Conservation (phyloP, 169 alveolate species). For the Plasmodium vinckei region DNA sequence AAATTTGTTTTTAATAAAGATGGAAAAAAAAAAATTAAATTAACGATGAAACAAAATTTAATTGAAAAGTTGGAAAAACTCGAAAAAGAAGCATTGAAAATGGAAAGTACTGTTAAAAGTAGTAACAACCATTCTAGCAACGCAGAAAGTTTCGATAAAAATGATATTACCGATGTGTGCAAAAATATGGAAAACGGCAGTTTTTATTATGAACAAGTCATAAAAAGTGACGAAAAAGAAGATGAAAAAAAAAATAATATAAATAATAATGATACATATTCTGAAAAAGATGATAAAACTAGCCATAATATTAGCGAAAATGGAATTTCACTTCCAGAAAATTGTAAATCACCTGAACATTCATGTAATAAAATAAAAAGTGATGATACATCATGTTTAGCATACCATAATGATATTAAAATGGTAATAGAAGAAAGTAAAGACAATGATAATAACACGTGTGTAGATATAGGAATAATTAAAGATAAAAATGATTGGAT, state of each 20-base stretch:
- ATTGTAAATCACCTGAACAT: neutral
- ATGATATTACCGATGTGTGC: neutral
- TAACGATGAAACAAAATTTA: conserved; percentile 1
- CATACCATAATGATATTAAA: neutral
- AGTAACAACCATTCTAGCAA: no score
- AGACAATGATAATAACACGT: neutral
- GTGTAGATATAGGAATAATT: neutral
- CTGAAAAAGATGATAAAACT: neutral
- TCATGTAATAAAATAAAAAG: neutral
- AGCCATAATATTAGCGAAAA: neutral
- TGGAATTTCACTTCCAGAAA: neutral
- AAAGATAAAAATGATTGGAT: neutral
- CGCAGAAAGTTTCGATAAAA: neutral
- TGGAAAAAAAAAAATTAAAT: conserved; percentile 11
- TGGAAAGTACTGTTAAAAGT: neutral
- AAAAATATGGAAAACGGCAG: neutral
- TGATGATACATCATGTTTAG: neutral
- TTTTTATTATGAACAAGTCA: neutral
- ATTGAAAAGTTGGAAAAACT: neutral
- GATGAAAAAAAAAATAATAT: neutral
- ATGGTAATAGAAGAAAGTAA: neutral
- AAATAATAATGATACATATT: neutral
- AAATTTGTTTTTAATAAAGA: conserved; percentile 43
- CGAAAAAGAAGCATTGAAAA: conserved; percentile 6
- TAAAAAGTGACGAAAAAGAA: neutral